These are phyloP conservation scores for Penicillium occitanis DNA, from an alignment of 2,329 filamentous ascomycete species.

Conservation along the genomic window DNA sequence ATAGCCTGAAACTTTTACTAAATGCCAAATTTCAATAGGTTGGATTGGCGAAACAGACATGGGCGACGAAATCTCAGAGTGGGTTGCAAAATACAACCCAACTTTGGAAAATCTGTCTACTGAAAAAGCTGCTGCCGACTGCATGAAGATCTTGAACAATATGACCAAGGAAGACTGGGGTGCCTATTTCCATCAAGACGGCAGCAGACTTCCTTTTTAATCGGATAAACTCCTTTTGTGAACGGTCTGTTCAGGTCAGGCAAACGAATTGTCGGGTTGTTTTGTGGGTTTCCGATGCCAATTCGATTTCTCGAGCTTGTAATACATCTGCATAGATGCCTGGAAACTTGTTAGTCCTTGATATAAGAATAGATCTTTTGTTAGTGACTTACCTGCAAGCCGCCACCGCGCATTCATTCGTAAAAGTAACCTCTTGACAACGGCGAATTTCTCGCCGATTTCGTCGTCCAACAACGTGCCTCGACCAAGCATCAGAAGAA, in stretches of 20 bases:
- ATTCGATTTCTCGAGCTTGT: background rate
- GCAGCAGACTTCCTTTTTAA: constrained; percentile 8
- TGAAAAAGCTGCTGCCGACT: background rate
- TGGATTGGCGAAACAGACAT: constrained; percentile 11
- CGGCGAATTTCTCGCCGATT: background rate
- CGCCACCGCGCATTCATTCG: background rate
- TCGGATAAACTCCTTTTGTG: background rate
- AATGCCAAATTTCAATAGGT: background rate
- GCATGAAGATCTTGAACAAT: background rate
- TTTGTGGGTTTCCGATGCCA: background rate
- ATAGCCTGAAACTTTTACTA: background rate
- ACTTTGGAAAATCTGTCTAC: background rate
- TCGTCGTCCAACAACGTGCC: background rate
- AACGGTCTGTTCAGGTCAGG: background rate
- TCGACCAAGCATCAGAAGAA: background rate
- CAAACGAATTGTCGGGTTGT: background rate
- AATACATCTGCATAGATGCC: background rate
- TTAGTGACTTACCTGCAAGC: background rate
- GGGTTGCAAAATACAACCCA: constrained; percentile 12
- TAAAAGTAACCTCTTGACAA: background rate
- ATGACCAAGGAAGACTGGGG: constrained; percentile 10
- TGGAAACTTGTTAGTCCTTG: background rate
- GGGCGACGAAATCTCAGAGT: constrained; percentile 4
- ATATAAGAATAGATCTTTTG: background rate
- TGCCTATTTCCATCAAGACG: constrained; percentile 3